Evolutionary conservation across 257 asterid species (phyloP).

Genomic region (Nicotiana noctiflora): DNA sequence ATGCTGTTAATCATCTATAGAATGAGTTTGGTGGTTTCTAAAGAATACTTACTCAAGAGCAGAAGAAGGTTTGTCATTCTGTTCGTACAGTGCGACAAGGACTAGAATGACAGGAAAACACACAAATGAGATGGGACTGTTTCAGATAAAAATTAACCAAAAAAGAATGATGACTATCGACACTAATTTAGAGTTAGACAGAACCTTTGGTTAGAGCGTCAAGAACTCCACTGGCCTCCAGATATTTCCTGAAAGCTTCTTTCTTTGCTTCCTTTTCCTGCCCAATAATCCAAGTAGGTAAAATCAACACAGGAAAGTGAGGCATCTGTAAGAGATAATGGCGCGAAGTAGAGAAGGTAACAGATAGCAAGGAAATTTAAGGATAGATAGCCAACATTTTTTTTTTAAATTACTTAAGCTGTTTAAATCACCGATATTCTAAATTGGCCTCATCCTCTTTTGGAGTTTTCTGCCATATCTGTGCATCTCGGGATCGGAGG

Average conservation of each 20-base stretch:
- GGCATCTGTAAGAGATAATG: not conserved
- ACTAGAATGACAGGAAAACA: constrained; percentile 30
- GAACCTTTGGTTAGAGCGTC: constrained; percentile 87
- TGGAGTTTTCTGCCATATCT: not conserved
- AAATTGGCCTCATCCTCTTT: not conserved
- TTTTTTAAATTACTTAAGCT: not conserved
- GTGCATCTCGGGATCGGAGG: not conserved
- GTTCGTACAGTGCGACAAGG: constrained; percentile 88
- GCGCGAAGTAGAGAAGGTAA: not conserved
- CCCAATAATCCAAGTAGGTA: not conserved
- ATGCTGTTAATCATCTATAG: not conserved
- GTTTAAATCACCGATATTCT: not conserved
- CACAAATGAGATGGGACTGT: not conserved
- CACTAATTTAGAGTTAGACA: not conserved
- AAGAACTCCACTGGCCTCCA: constrained; percentile 85
- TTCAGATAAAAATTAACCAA: constrained; percentile 6
- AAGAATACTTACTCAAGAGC: constrained; percentile 70
- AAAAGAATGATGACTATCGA: not conserved
- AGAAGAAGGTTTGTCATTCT: constrained; percentile 85
- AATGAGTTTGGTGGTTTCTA: not conserved
- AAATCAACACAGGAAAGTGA: not conserved
- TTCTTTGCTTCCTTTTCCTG: constrained; percentile 97
- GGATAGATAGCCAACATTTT: not conserved
- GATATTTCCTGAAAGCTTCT: constrained; percentile 88
- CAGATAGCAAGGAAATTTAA: not conserved